Evolutionary conservation across 116 monocot species (phyloP).

Genomic region (Iris pallida): DNA sequence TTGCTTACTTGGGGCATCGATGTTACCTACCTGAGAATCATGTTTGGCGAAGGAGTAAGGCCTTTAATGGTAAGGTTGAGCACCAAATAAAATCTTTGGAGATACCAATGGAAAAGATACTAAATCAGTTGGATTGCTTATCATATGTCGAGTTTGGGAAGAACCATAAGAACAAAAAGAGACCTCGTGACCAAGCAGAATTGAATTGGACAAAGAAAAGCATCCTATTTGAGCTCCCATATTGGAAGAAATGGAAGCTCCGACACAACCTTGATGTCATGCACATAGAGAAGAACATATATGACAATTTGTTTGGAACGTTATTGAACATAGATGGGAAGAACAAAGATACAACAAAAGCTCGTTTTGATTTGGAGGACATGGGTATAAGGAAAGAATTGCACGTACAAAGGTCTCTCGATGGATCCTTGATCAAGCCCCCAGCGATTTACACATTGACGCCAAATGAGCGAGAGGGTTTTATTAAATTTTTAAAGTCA

Average conservation of each 20-base stretch:
- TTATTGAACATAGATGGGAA: background rate
- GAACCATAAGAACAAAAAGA: too few relatives aligned
- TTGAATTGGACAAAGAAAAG: constrained; percentile 1
- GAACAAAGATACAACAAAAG: background rate
- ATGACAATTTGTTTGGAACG: too few relatives aligned
- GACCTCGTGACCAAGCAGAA: background rate
- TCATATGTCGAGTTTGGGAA: background rate
- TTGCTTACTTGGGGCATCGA: background rate
- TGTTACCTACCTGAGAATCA: background rate
- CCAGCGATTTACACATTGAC: background rate
- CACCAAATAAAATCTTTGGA: background rate
- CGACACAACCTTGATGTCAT: too few relatives aligned
- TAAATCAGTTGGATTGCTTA: background rate
- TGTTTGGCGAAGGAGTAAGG: background rate
- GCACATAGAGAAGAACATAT: too few relatives aligned
- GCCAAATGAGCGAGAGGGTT: background rate
- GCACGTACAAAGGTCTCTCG: background rate
- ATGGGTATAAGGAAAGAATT: background rate
- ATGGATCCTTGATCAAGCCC: background rate
- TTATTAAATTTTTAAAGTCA: background rate
- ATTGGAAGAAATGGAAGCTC: too few relatives aligned
- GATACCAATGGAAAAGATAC: background rate
- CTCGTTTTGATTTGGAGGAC: background rate
- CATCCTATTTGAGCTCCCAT: background rate
- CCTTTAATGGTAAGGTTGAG: background rate